Evolutionary conservation across 306 rosid genomes (phyloP).

Genomic region (Vigna mungo): DNA sequence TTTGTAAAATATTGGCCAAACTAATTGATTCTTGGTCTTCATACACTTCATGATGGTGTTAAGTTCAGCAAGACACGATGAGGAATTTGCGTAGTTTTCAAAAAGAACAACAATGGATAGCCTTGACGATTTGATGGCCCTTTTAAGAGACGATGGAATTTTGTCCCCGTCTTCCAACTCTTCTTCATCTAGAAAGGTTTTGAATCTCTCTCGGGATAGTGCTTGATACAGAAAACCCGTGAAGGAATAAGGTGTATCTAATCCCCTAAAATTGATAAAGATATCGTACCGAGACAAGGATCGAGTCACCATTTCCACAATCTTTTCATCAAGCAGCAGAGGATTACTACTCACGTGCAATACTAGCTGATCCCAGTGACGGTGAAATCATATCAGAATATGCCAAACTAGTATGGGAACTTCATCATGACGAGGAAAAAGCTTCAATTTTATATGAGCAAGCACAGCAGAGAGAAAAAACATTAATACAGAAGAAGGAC

Average conservation of each 20-base stretch:
- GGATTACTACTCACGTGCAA: conserved; percentile 62
- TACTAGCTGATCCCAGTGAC: conserved; percentile 66
- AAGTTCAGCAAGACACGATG: background rate
- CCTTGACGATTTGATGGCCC: background rate
- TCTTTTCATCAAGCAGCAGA: conserved; percentile 60
- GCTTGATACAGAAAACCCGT: conserved; percentile 27
- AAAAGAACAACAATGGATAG: background rate
- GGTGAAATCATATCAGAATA: conserved; percentile 70
- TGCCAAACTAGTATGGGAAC: conserved; percentile 84
- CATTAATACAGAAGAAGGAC: too few species aligned
- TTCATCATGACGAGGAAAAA: conserved; percentile 64
- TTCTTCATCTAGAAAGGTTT: conserved; percentile 32
- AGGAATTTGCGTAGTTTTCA: background rate
- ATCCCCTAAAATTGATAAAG: background rate
- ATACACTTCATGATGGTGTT: background rate
- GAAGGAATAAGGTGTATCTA: background rate
- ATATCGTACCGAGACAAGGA: background rate
- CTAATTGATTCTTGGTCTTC: background rate
- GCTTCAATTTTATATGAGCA: conserved; percentile 62
- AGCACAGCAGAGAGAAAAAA: conserved; percentile 41
- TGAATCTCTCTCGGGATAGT: background rate
- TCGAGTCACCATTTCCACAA: background rate
- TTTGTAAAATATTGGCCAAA: background rate
- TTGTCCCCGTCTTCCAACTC: conserved; percentile 8
- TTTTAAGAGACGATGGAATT: background rate